Evolutionary conservation across 495 filamentous ascomycete species (phyloP).

Genomic region (Monascus purpureus): DNA sequence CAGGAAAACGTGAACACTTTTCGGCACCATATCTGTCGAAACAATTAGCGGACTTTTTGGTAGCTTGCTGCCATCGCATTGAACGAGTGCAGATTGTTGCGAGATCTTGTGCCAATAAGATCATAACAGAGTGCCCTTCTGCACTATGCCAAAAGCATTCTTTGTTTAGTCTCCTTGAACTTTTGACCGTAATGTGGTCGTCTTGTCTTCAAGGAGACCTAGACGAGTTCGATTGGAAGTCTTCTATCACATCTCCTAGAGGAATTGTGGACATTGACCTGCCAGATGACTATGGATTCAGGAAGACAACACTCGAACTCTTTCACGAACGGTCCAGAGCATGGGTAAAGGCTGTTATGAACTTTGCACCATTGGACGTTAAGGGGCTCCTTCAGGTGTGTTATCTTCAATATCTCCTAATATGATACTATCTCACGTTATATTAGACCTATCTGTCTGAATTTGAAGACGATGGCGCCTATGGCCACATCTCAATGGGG

Average conservation of each 20-base stretch:
- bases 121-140: constrained; percentile 73
- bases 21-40: constrained; percentile 75
- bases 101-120: constrained; percentile 63
- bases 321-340: constrained; percentile 60
- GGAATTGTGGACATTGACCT: constrained; percentile 73
- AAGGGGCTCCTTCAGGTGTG: constrained; percentile 71
- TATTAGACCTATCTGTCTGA: constrained; percentile 76
- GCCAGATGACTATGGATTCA: constrained; percentile 73
- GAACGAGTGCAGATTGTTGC: constrained; percentile 78
- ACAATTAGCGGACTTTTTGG: constrained; percentile 73
- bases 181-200: constrained; percentile 84
- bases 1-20: constrained; percentile 56
- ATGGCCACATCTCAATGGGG: constrained; percentile 85
- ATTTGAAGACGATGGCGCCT: constrained; percentile 73
- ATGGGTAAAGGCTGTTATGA: constrained; percentile 70
- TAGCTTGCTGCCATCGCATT: constrained; percentile 82
- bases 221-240: constrained; percentile 80
- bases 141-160: constrained; percentile 80
- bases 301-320: constrained; percentile 61
- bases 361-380: constrained; percentile 82
- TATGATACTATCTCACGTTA: constrained; percentile 4
- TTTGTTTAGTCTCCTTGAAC: constrained; percentile 80
- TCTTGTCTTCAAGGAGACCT: constrained; percentile 89
- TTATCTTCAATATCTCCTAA: not conserved
- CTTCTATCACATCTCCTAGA: constrained; percentile 58